Conservation (phyloP, 495 filamentous ascomycete genomes). For the Penicillium lagena region DNA sequence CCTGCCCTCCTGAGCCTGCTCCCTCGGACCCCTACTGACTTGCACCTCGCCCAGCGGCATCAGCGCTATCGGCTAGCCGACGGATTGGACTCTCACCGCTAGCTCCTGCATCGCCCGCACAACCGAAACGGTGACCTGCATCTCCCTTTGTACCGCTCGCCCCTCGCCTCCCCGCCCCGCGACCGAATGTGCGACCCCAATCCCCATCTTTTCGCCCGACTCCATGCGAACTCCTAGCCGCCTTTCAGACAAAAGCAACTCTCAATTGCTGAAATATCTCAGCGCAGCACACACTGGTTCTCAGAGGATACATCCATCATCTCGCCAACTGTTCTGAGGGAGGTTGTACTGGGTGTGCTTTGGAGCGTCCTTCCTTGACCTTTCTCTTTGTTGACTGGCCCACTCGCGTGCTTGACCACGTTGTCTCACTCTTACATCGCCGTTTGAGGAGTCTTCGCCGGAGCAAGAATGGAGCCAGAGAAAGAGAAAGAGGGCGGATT, state of each 20-base stretch:
- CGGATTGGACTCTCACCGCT: slow-evolving; percentile 12
- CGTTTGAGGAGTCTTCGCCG: slow-evolving; percentile 5
- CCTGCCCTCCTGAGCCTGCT: slow-evolving; percentile 1
- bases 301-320: slow-evolving; percentile 5
- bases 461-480: slow-evolving; percentile 38
- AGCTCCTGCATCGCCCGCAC: slow-evolving; percentile 14
- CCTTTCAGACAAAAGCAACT: slow-evolving; percentile 27
- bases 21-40: slow-evolving; percentile 4
- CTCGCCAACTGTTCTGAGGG: slow-evolving; percentile 10
- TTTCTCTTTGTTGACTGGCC: slow-evolving; percentile 16
- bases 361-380: slow-evolving; percentile 3
- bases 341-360: slow-evolving; percentile 14
- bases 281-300: slow-evolving; percentile 24
- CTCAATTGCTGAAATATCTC: slow-evolving; percentile 30
- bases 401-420: slow-evolving; percentile 4
- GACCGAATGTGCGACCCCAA: slow-evolving; percentile 31
- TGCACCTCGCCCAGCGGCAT: slow-evolving; percentile 12
- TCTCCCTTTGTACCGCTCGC: slow-evolving; percentile 18
- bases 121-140: slow-evolving; percentile 22
- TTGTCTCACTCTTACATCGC: slow-evolving; percentile 1
- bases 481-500: slow-evolving; percentile 26
- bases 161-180: slow-evolving; percentile 19
- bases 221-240: slow-evolving; percentile 43
- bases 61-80: slow-evolving; percentile 8
- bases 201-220: slow-evolving; percentile 20